Base-by-base conservation (phyloP, 2,329 filamentous ascomycete species). In the Colletotrichum godetiae region DNA sequence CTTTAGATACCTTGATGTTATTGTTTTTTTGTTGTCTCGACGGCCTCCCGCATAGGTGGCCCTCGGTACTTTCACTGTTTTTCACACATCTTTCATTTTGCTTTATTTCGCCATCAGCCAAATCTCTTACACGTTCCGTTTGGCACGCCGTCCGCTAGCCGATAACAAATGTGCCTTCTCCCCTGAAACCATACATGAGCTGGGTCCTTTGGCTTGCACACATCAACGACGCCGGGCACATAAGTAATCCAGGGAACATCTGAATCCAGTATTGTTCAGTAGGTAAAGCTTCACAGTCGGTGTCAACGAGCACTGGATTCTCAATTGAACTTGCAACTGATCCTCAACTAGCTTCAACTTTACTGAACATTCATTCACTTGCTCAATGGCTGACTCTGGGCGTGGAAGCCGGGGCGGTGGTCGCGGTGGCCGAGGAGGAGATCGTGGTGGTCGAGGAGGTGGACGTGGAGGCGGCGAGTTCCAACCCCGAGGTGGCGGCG, bases 381-480 rank as follows among this genome's bases (percentile, higher is more conserved):
- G 42, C 24, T 13, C n/a, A 2, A 73, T 74, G 74, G 67, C 62
- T 13, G 72, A 75, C 42, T 64, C 46, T 61, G 65, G 58, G 59
- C 49, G 62, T 52, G 71, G 67, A 19, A 62, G 67, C 11, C 67
- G 49, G n/a, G 67, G 33, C 24, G 68, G 75, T 42, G 76, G 76
- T 42, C 74, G 76, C 27, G 75, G 78, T 12, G 75, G 73, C 10
- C 74, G 73, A n/a, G 68, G 59, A 24, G 68, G 73, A 5, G 66
- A 66, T 37, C 67, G 68, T 29, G 60, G 64, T 4, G 67, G 68
- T 7, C 27, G 67, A 31, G 67, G 33, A 29, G 65, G 56, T 12
- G 65, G 56, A 5, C 31, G 66, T 0, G 56, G 66, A 27, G 60
- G 71, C 13, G 72, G 74, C 27, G 67, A 52, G 3, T 68, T 37